A percentile compares a stretch with the other conserved stretches of the same genome.
These are phyloP conservation scores for Prunus salicina DNA, from an alignment of 306 rosid genomes.

Conservation along the genomic window DNA sequence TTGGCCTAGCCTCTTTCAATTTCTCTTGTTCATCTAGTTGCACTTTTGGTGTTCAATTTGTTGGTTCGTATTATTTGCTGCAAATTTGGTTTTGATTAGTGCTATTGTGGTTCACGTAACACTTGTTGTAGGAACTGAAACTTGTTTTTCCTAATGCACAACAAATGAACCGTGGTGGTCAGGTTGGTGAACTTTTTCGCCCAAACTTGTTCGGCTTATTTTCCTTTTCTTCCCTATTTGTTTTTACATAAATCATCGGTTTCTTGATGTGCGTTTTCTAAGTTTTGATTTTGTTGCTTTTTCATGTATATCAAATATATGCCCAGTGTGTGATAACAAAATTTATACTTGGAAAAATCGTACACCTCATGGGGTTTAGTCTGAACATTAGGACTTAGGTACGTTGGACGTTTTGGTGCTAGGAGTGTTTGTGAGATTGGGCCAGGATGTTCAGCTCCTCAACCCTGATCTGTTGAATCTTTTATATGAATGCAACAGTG, in stretches of 20 bases:
- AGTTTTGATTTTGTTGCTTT: not conserved
- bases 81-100: not conserved
- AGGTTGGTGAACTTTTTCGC: slow-evolving; percentile 47
- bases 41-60: not conserved
- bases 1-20: slow-evolving; percentile 26
- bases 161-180: slow-evolving; percentile 93
- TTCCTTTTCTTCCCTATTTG: not conserved
- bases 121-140: slow-evolving; percentile 65
- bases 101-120: slow-evolving; percentile 6
- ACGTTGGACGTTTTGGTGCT: too few species aligned
- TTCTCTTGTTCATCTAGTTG: not conserved
- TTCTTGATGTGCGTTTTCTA: not conserved
- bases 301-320: not conserved
- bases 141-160: slow-evolving; percentile 84
- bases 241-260: not conserved
- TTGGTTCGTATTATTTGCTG: not conserved
- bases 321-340: not conserved
- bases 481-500: too few species aligned
- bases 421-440: too few species aligned
- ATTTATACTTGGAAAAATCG: not conserved
- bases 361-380: too few species aligned
- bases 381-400: not conserved
- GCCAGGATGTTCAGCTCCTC: too few species aligned
- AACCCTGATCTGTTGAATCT: too few species aligned
- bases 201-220: not conserved